Percentiles rank a stretch among this genome's conserved stretches.
phyloP scores from a whole-genome alignment of 1,139 yeast genomes.

The Sugiyamaella japonica region DNA sequence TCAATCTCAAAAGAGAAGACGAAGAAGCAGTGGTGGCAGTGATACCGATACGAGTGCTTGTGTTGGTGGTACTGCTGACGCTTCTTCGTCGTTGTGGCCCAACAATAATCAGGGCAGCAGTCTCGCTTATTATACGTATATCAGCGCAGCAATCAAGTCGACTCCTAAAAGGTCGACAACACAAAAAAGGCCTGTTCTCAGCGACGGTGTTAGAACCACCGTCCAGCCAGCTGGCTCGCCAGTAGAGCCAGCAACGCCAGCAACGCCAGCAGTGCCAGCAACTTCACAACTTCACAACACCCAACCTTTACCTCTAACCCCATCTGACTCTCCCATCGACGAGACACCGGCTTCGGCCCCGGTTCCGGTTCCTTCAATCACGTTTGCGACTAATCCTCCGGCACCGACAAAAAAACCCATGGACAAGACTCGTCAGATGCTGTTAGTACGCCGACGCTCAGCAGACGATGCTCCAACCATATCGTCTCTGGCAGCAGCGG shows the following conservation, averaged over 20 bases:
- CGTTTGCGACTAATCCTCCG: conserved; percentile 2
- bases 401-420: neutral
- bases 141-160: conserved; percentile 15
- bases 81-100: neutral
- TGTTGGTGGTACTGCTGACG: neutral
- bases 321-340: neutral
- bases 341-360: neutral
- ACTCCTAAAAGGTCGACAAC: too few species aligned
- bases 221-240: too few species aligned
- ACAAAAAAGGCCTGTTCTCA: neutral
- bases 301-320: neutral
- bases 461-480: conserved; percentile 10
- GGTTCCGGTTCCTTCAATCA: conserved; percentile 14
- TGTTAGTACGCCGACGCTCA: conserved; percentile 6
- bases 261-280: too few species aligned
- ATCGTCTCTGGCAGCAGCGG: neutral
- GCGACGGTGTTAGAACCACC: too few species aligned
- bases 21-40: conserved; percentile 11
- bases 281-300: neutral
- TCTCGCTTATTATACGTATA: conserved; percentile 16
- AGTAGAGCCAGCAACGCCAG: too few species aligned
- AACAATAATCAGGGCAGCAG: conserved; percentile 2
- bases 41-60: neutral
- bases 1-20: conserved; percentile 8
- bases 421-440: conserved; percentile 5